Conservation (phyloP, 106 monocot species). For the Acorus gramineus region DNA sequence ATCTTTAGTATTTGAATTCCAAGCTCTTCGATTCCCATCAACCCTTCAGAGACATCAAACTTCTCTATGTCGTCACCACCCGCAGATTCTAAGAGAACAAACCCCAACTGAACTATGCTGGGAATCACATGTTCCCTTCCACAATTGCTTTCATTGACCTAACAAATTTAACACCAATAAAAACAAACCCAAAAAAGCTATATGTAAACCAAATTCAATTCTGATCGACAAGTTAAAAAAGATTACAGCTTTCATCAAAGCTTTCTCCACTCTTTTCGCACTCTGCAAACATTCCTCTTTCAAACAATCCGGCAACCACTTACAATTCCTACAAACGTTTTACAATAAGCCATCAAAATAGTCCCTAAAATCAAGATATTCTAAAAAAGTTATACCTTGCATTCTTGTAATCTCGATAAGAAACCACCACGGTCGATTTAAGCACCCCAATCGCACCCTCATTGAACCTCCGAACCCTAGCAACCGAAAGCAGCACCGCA, state of each 20-base stretch:
- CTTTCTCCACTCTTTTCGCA: conserved; percentile 44
- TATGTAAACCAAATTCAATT: not conserved
- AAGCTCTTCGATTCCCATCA: conserved; percentile 59
- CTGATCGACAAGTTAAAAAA: not conserved
- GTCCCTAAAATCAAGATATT: not conserved
- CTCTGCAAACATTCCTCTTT: conserved; percentile 51
- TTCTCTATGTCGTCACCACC: conserved; percentile 21
- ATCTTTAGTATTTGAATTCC: conserved; percentile 54
- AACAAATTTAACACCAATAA: not conserved
- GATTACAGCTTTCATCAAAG: conserved; percentile 66
- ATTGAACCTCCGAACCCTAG: conserved; percentile 57
- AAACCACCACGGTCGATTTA: conserved; percentile 23
- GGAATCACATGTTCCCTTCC: conserved; percentile 80
- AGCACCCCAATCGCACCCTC: conserved; percentile 46
- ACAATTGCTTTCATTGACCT: conserved; percentile 64
- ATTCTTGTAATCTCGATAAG: conserved; percentile 32
- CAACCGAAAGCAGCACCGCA: conserved; percentile 61
- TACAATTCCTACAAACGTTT: conserved; percentile 49
- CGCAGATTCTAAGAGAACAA: conserved; percentile 54
- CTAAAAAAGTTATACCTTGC: conserved; percentile 33
- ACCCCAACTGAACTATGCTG: conserved; percentile 71
- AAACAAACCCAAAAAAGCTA: not conserved
- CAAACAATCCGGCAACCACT: conserved; percentile 61
- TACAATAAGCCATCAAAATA: not conserved
- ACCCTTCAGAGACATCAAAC: conserved; percentile 15